phyloP scores from a whole-genome alignment of 331 rosid genomes.

The Pyracantha coccinea region DNA sequence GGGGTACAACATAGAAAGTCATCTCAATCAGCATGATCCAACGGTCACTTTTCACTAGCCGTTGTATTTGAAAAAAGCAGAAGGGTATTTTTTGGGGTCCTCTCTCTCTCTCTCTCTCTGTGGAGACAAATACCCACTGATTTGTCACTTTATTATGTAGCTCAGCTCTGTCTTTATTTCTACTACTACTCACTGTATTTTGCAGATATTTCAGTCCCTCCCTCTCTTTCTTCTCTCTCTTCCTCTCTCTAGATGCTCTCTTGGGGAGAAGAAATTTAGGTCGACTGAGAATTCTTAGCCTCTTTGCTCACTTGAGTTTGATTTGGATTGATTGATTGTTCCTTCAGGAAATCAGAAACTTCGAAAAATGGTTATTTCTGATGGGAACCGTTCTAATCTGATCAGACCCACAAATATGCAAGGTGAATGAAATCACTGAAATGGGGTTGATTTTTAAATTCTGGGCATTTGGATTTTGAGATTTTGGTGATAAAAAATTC shows the following conservation, averaged over 20 bases:
- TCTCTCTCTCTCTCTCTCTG: background rate
- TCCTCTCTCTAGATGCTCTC: conserved; percentile 13
- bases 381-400: conserved; percentile 38
- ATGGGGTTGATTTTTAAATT: background rate
- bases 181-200: background rate
- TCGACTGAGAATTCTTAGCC: background rate
- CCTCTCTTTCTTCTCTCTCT: conserved; percentile 10
- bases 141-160: background rate
- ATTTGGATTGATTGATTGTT: conserved; percentile 1
- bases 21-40: conserved; percentile 28
- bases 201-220: background rate
- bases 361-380: conserved; percentile 35
- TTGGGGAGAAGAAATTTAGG: background rate
- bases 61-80: conserved; percentile 45
- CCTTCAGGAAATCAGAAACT: background rate
- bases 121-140: conserved; percentile 39
- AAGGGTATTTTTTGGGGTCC: background rate
- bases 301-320: conserved; percentile 1
- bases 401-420: conserved; percentile 37
- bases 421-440: conserved; percentile 24
- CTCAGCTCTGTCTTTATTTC: conserved; percentile 11
- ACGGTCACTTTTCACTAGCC: conserved; percentile 72
- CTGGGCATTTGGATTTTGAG: background rate
- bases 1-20: background rate
- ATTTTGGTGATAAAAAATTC: conserved; percentile 1